Percentiles rank a stretch among this genome's conserved stretches.
Evolutionary conservation across 768 basidiomycete genomes (phyloP).

Genomic region (Tylopilus rubrobrunneus): DNA sequence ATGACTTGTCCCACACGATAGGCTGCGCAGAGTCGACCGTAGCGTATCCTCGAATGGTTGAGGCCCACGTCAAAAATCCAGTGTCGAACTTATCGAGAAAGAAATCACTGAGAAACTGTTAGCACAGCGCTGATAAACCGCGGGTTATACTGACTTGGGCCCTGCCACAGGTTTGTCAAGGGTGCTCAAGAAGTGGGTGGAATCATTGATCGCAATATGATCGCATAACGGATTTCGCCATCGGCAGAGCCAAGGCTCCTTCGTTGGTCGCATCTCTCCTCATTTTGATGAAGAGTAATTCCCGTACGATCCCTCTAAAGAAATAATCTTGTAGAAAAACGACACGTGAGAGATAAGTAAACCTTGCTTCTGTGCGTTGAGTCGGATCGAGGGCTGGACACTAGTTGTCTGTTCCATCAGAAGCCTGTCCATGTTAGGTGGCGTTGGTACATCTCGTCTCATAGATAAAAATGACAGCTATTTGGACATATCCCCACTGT

Average conservation of each 20-base stretch:
- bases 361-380: conserved; percentile 58
- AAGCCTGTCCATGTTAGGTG: conserved; percentile 54
- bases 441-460: conserved; percentile 55
- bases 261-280: conserved; percentile 62
- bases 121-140: not conserved
- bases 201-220: conserved; percentile 44
- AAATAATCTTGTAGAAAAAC: not conserved
- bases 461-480: conserved; percentile 58
- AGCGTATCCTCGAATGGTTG: conserved; percentile 58
- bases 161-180: conserved; percentile 40
- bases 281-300: conserved; percentile 68
- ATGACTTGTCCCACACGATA: conserved; percentile 52
- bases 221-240: conserved; percentile 62
- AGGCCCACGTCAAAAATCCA: conserved; percentile 76
- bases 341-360: not conserved
- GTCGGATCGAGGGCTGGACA: conserved; percentile 65
- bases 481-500: conserved; percentile 84
- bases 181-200: conserved; percentile 44
- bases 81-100: conserved; percentile 75
- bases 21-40: conserved; percentile 31
- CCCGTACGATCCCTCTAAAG: conserved; percentile 59
- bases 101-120: conserved; percentile 32
- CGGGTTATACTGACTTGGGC: conserved; percentile 31
- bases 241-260: conserved; percentile 70
- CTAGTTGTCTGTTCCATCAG: conserved; percentile 65